Base-by-base conservation (phyloP, 106 monocot species). In the Allium cepa region DNA sequence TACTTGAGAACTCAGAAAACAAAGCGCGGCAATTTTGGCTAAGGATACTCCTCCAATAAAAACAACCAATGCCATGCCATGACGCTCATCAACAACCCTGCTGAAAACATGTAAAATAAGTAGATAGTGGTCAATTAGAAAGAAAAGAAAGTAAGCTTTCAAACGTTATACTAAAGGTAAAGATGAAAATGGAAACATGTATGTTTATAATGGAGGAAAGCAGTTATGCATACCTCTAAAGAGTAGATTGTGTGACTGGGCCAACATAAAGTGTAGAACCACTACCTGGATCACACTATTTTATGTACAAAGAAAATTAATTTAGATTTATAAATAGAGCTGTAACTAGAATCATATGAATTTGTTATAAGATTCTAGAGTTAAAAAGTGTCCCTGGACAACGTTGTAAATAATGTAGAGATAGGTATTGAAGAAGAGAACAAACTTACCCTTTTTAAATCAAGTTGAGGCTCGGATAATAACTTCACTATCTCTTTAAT, bases 11-110 rank as follows among this genome's bases (percentile, higher is more conserved):
- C 97, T 93, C 15, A 99, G 80, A 79, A 90, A 99, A 26, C 97
- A 86, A 69, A 99, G 85, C 46, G 97, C 89, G 73, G 97, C 84
- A 75, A 99, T 79, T 77, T 99, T 92, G 4, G 86, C 97, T 79
- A 81, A 90, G 53, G 97, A 92, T 49, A 93, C 87, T 13, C 97
- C 97, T 73, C 97, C 97, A 79, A 92, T 74, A 75, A 99, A 90
- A 55, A 99, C 79, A 14, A 99, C 89, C 61, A 99, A 79, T 46
- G 78, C 92, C 57, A 92, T 64, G 26, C 85, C 82, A 53, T 92
- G 92, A 2, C 81, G 84, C 13, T 89, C 92, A 75, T 83, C 90
- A 71, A 70, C 55, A 61, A 87, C 49, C 87, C 97, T 99, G 82
- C 47, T 55, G 8, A n/a, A 3, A 11, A 51, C 22, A 11, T 15